A percentile compares a stretch with the other conserved stretches of the same genome.
phyloP scores from a whole-genome alignment of 306 rosid genomes.

The Cicer bijugum region DNA sequence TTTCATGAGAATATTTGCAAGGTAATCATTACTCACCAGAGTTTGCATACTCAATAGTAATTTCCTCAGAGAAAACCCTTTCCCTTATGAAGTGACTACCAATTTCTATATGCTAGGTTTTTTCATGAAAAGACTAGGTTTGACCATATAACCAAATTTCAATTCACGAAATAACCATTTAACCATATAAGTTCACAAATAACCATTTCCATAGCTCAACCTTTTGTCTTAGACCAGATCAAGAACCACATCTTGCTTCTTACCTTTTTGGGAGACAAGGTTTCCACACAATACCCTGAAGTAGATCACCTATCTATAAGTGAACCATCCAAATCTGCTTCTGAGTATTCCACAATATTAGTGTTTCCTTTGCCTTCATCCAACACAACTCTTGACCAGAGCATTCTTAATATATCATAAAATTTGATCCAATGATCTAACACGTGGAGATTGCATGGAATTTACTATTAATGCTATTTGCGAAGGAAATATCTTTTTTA shows the following conservation, averaged over 20 bases:
- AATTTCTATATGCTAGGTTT: not conserved
- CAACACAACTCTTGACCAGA: not conserved
- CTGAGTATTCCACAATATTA: not conserved
- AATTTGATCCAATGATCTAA: not conserved
- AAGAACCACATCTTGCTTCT: not conserved
- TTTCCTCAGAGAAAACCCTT: not conserved
- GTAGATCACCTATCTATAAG: not conserved
- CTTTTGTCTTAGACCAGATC: not conserved
- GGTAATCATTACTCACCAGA: slow-evolving; percentile 8
- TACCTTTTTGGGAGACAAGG: not conserved
- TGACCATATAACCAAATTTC: not conserved
- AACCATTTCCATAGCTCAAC: not conserved
- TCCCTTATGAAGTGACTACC: not conserved
- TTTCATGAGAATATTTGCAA: not conserved
- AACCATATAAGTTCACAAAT: not conserved
- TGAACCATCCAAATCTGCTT: not conserved
- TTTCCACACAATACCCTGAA: not conserved
- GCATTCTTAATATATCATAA: not conserved
- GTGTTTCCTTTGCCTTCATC: not conserved
- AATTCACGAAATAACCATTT: not conserved
- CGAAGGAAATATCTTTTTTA: not conserved
- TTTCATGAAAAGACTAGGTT: not conserved
- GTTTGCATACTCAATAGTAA: not conserved
- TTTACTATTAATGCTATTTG: not conserved
- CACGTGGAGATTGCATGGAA: not conserved